phyloP scores from a whole-genome alignment of 345 rosid species.

The Syzygium grande region DNA sequence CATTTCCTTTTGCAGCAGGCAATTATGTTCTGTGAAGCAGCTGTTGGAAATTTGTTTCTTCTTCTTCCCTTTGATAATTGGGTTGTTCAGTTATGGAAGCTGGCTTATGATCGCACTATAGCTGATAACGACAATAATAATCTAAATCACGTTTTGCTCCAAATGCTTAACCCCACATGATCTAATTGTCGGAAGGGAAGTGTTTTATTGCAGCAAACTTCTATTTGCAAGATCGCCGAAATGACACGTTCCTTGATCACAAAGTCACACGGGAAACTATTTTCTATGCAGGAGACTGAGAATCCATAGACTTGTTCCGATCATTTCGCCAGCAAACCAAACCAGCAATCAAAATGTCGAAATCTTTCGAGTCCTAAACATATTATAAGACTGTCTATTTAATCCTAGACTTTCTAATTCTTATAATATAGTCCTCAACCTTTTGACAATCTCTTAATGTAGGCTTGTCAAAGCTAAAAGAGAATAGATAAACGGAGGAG shows the following conservation, averaged over 20 bases:
- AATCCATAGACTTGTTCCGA: background rate
- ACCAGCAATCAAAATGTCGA: too few relatives aligned
- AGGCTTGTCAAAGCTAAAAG: background rate
- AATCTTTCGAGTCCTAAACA: background rate
- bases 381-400: rapidly evolving
- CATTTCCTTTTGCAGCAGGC: background rate
- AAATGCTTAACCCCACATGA: background rate
- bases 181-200: background rate
- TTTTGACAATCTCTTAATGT: background rate
- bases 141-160: background rate
- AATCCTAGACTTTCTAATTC: background rate
- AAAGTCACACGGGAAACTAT: background rate
- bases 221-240: background rate
- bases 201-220: background rate
- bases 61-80: background rate
- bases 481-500: background rate
- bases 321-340: background rate
- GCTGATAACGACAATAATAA: background rate
- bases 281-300: background rate
- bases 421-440: background rate
- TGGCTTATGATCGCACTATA: background rate
- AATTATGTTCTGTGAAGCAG: background rate
- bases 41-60: background rate
- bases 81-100: background rate
- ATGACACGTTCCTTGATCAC: background rate